phyloP scores from a whole-genome alignment of 2,329 filamentous ascomycete species.

The Ascochyta clinopodiicola region DNA sequence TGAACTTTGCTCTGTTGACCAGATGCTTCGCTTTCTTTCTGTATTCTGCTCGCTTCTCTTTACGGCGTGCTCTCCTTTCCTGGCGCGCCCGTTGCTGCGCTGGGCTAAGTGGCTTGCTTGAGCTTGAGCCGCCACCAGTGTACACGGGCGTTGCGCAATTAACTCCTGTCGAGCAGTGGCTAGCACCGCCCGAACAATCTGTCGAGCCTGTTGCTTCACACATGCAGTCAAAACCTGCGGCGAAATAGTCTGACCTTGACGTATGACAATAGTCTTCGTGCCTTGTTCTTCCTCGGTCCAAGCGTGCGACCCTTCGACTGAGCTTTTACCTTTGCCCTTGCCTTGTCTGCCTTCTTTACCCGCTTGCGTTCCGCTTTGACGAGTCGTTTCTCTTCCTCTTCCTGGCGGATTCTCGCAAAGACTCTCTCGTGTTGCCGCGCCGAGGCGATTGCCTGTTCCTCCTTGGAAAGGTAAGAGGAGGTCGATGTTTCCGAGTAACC shows the following conservation, averaged over 20 bases:
- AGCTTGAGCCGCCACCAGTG: neutral
- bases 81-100: neutral
- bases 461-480: neutral
- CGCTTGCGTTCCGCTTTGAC: constrained; percentile 2
- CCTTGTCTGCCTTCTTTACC: neutral
- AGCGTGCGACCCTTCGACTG: neutral
- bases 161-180: neutral
- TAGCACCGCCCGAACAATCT: neutral
- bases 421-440: constrained; percentile 2
- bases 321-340: constrained; percentile 3
- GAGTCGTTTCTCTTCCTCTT: neutral
- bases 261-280: constrained; percentile 2
- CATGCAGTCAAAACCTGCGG: constrained; percentile 4
- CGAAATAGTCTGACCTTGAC: constrained; percentile 9
- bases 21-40: neutral
- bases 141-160: neutral
- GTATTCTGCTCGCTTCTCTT: neutral
- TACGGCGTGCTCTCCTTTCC: neutral
- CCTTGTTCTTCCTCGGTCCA: neutral
- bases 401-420: constrained; percentile 4
- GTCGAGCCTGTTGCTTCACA: neutral
- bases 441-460: constrained; percentile 3
- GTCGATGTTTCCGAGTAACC: neutral
- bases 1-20: constrained; percentile 1
- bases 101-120: neutral